Percentiles rank a stretch among this genome's conserved stretches.
These are phyloP conservation scores for Pogostemon cablin DNA, from an alignment of 257 asterid genomes.

Conservation along the genomic window DNA sequence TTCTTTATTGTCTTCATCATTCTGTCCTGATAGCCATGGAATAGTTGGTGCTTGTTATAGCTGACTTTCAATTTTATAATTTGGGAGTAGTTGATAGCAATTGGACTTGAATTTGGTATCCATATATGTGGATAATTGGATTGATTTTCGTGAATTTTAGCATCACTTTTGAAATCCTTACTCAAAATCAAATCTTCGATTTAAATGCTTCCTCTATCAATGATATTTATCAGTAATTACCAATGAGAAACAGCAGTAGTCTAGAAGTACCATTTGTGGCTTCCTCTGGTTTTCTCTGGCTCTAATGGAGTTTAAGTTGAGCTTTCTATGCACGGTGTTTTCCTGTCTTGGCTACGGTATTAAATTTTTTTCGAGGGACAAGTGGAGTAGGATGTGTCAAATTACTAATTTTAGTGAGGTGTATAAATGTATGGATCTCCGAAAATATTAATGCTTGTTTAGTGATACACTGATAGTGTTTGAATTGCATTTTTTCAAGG, in stretches of 20 bases:
- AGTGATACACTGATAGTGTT: conserved; percentile 23
- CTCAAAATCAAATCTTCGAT: neutral
- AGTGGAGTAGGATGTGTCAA: neutral
- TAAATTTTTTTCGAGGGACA: neutral
- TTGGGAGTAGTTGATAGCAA: neutral
- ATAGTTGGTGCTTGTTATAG: conserved; percentile 13
- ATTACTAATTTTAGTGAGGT: neutral
- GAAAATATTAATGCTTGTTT: conserved; percentile 15
- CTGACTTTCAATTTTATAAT: conserved; percentile 5
- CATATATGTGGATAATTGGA: neutral
- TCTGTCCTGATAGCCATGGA: neutral
- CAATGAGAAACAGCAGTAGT: neutral
- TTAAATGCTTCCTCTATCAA: neutral
- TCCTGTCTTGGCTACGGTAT: neutral
- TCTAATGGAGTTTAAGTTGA: neutral
- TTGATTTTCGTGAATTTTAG: neutral
- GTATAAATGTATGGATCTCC: neutral
- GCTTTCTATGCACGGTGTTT: neutral
- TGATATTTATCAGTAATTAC: neutral
- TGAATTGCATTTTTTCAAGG: conserved; percentile 47
- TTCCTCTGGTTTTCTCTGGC: conserved; percentile 4
- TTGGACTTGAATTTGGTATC: neutral
- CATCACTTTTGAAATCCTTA: neutral
- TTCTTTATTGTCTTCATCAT: neutral
- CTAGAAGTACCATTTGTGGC: neutral